Evolutionary conservation across 139 green algal species (phyloP).

Genomic region (Desmodesmus armatus): DNA sequence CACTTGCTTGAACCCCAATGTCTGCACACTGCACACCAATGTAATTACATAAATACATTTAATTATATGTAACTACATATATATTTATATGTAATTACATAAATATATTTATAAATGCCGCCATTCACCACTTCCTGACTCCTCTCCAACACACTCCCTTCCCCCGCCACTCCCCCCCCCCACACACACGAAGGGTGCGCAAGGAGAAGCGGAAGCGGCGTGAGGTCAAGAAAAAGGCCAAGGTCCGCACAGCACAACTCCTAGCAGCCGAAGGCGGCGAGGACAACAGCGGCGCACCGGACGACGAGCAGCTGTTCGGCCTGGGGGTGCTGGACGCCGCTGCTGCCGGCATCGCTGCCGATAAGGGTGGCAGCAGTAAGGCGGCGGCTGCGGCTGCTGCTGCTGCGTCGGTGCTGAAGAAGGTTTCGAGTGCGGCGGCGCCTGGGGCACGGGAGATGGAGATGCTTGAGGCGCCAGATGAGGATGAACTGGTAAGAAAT

Average conservation of each 20-base stretch:
- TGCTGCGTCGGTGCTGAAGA: not conserved
- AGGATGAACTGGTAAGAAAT: not conserved
- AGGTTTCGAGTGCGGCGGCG: conserved; percentile 35
- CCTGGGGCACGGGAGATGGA: conserved; percentile 60
- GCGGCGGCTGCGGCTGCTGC: too few relatives aligned
- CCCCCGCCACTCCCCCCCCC: too few relatives aligned
- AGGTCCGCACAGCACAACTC: conserved; percentile 71
- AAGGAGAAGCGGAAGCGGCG: conserved; percentile 73
- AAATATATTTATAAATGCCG: too few relatives aligned
- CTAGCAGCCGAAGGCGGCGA: conserved; percentile 59
- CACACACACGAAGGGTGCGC: conserved; percentile 60
- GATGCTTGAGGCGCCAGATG: conserved; percentile 33
- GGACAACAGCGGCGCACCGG: conserved; percentile 8
- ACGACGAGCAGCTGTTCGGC: conserved; percentile 60
- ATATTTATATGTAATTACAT: too few relatives aligned
- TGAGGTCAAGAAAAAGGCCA: conserved; percentile 87
- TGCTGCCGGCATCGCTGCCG: conserved; percentile 5
- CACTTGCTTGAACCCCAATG: too few relatives aligned
- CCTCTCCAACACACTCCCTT: too few relatives aligned
- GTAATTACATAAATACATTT: too few relatives aligned
- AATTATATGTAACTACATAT: too few relatives aligned
- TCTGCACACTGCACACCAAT: too few relatives aligned
- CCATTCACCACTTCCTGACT: too few relatives aligned
- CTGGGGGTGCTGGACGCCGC: conserved; percentile 22
- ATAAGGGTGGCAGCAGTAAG: not conserved